Conservation (phyloP, 805 yeast species). For the Wickerhamomyces bisporus region DNA sequence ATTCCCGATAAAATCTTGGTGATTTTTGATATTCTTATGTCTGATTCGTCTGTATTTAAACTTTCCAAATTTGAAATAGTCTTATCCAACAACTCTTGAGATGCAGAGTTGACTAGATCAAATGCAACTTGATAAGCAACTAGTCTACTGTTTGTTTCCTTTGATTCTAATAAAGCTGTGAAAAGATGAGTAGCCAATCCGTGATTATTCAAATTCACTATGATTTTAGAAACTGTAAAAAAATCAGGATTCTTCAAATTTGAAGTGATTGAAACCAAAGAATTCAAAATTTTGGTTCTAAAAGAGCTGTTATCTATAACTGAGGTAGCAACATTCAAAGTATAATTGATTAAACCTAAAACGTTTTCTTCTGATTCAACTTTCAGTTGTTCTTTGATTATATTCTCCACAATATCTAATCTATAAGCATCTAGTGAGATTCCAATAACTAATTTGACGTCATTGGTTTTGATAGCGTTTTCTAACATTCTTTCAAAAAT, state of each 20-base stretch:
- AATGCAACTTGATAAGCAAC: conserved; percentile 92
- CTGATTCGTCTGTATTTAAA: conserved; percentile 23
- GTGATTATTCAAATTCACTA: conserved; percentile 81
- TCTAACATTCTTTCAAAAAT: conserved; percentile 85
- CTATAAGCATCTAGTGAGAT: conserved; percentile 86
- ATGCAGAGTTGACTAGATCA: conserved; percentile 85
- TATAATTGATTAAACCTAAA: conserved; percentile 59
- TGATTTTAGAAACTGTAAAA: conserved; percentile 76
- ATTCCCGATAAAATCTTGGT: conserved; percentile 79
- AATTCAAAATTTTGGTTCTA: conserved; percentile 57
- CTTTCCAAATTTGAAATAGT: conserved; percentile 39
- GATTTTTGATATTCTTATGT: conserved; percentile 34
- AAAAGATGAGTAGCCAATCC: conserved; percentile 66
- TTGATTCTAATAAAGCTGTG: conserved; percentile 44
- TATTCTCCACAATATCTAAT: conserved; percentile 66
- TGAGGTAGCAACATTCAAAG: conserved; percentile 65
- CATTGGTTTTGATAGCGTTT: conserved; percentile 69
- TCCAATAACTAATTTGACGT: conserved; percentile 79
- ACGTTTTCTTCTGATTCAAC: conserved; percentile 47
- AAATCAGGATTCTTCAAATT: conserved; percentile 66
- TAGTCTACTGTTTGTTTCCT: conserved; percentile 39
- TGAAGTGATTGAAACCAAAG: conserved; percentile 57
- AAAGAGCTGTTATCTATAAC: conserved; percentile 62
- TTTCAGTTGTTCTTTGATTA: conserved; percentile 39
- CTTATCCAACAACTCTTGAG: conserved; percentile 76